phyloP scores from a whole-genome alignment of 1,139 yeast genomes.

The Hanseniaspora gamundiae region DNA sequence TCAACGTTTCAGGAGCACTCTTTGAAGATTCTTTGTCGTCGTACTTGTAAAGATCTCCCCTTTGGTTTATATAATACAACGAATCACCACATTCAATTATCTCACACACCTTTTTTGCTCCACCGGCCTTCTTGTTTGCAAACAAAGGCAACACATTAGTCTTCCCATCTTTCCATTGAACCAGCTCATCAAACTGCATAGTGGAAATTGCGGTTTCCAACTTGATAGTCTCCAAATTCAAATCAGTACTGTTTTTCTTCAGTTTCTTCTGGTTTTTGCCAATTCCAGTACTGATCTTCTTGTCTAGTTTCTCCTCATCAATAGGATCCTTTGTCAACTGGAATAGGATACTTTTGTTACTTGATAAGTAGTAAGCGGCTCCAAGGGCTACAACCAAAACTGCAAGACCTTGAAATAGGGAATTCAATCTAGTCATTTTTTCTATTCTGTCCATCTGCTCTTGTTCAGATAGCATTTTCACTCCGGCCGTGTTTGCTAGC shows the following conservation, averaged over 20 bases:
- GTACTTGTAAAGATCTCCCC: conserved; percentile 9
- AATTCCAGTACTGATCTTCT: background rate
- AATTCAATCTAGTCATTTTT: background rate
- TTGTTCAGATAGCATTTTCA: background rate
- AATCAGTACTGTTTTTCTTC: background rate
- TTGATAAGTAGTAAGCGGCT: background rate
- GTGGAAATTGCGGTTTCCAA: background rate
- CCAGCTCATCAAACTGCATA: background rate
- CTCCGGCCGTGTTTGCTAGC: background rate
- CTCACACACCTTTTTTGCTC: background rate
- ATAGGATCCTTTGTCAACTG: background rate
- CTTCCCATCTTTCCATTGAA: conserved; percentile 1
- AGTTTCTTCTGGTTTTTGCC: background rate
- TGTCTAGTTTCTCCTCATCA: background rate
- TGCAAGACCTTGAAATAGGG: background rate
- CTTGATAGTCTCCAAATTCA: background rate
- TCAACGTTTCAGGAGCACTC: conserved; percentile 11
- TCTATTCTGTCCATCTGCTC: conserved; percentile 1
- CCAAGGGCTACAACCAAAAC: background rate
- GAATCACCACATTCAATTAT: background rate
- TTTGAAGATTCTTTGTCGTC: conserved; percentile 23
- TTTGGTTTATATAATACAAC: conserved; percentile 16
- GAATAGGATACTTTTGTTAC: background rate
- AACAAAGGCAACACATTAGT: background rate
- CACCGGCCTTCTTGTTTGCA: too few species aligned